Conservation (phyloP, 495 filamentous ascomycete genomes). For the Tetracladium setigerum region DNA sequence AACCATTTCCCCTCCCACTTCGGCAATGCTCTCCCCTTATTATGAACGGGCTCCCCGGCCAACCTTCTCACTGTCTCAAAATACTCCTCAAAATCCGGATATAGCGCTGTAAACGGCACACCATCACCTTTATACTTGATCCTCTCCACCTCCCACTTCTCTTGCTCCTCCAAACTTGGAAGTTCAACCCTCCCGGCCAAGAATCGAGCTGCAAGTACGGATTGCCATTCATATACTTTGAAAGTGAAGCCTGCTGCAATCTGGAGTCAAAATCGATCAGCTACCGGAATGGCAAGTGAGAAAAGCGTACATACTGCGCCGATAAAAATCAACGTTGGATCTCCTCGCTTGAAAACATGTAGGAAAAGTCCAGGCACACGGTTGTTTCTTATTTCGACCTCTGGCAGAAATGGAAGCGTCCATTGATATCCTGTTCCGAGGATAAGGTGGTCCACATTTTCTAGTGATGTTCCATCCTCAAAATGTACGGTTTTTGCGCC, state of each 20-base stretch:
- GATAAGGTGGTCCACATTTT: constrained; percentile 44
- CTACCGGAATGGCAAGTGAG: no score
- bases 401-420: constrained; percentile 43
- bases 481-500: constrained; percentile 33
- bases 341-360: constrained; percentile 43
- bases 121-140: constrained; percentile 43
- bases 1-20: constrained; percentile 39
- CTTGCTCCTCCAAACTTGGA: constrained; percentile 33
- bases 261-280: no score
- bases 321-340: constrained; percentile 24
- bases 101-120: constrained; percentile 37
- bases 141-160: constrained; percentile 43
- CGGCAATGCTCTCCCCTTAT: constrained; percentile 35
- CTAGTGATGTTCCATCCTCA: constrained; percentile 37
- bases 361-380: constrained; percentile 44
- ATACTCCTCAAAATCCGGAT: constrained; percentile 46
- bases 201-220: constrained; percentile 28
- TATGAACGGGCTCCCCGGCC: constrained; percentile 34
- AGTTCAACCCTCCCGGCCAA: constrained; percentile 32
- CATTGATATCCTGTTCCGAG: constrained; percentile 49
- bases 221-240: constrained; percentile 37
- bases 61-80: constrained; percentile 40
- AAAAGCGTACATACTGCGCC: constrained; percentile 12
- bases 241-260: constrained; percentile 28
- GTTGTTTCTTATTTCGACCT: constrained; percentile 38